A percentile compares a stretch with the other conserved stretches of the same genome.
These are phyloP conservation scores for Pholiota adiposa DNA, from an alignment of 1,284 basidiomycete genomes.

Conservation along the genomic window DNA sequence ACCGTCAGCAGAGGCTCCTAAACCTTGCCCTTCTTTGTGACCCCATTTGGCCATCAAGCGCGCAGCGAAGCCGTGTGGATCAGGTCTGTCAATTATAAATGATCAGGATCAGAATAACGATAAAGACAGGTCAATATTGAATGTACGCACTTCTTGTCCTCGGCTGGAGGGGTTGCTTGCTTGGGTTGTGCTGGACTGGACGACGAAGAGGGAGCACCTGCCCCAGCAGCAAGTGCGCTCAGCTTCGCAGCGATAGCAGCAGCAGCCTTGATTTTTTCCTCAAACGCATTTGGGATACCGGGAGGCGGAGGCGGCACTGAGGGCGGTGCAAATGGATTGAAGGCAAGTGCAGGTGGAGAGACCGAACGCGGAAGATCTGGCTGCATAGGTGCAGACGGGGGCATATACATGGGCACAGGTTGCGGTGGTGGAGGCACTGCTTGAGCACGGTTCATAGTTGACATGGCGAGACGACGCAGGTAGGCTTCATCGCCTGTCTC, in stretches of 20 bases:
- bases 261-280: slow-evolving; percentile 76
- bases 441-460: slow-evolving; percentile 20
- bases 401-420: not conserved
- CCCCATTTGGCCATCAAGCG: slow-evolving; percentile 93
- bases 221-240: slow-evolving; percentile 49
- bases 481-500: slow-evolving; percentile 33
- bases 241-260: slow-evolving; percentile 81
- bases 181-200: slow-evolving; percentile 20
- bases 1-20: slow-evolving; percentile 82
- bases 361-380: slow-evolving; percentile 16
- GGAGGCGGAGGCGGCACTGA: slow-evolving; percentile 57
- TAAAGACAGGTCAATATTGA: slow-evolving; percentile 13
- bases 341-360: slow-evolving; percentile 56
- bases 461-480: slow-evolving; percentile 29
- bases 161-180: slow-evolving; percentile 17
- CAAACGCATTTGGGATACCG: slow-evolving; percentile 40
- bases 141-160: slow-evolving; percentile 38
- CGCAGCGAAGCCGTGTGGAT: slow-evolving; percentile 75
- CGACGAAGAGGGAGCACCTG: slow-evolving; percentile 28
- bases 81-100: slow-evolving; percentile 45
- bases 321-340: slow-evolving; percentile 69
- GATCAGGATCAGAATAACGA: not conserved
- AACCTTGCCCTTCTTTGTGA: slow-evolving; percentile 89
- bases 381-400: not conserved
- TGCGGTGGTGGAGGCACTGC: slow-evolving; percentile 29